These are phyloP conservation scores for Plasmodium reichenowi DNA, from an alignment of 169 alveolate genomes.

Conservation along the genomic window DNA sequence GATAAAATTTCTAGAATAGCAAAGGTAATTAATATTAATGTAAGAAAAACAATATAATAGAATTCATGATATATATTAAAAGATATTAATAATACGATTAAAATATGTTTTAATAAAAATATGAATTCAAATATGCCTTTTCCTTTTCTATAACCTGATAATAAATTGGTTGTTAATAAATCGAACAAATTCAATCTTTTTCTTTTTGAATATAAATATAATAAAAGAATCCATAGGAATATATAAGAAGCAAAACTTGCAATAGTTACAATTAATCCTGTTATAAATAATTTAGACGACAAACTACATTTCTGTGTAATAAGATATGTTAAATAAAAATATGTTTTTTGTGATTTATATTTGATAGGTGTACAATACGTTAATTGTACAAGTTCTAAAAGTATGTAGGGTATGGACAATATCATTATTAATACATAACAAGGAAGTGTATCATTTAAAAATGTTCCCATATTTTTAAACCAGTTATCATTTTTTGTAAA, in stretches of 20 bases:
- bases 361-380: constrained; percentile 48
- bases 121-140: constrained; percentile 57
- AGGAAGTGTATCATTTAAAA: constrained; percentile 66
- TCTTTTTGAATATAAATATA: constrained; percentile 41
- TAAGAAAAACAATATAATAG: constrained; percentile 46
- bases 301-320: constrained; percentile 65
- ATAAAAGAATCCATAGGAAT: constrained; percentile 12
- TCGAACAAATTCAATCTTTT: constrained; percentile 18
- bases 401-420: constrained; percentile 47
- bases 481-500: constrained; percentile 47
- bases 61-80: constrained; percentile 34
- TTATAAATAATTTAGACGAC: constrained; percentile 23
- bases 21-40: constrained; percentile 45
- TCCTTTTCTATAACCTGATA: constrained; percentile 73
- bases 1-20: constrained; percentile 49
- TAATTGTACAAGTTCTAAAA: constrained; percentile 56
- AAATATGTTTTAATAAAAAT: constrained; percentile 43
- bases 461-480: constrained; percentile 14
- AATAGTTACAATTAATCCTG: constrained; percentile 18
- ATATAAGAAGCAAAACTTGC: constrained; percentile 14
- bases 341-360: constrained; percentile 42
- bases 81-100: constrained; percentile 24
- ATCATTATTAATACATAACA: constrained; percentile 44
- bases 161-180: constrained; percentile 32
- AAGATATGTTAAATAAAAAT: constrained; percentile 68